Percentiles rank a stretch among this genome's conserved stretches.
Evolutionary conservation across 352 stramenopile species (phyloP).

Genomic region (Plasmopara halstedii): DNA sequence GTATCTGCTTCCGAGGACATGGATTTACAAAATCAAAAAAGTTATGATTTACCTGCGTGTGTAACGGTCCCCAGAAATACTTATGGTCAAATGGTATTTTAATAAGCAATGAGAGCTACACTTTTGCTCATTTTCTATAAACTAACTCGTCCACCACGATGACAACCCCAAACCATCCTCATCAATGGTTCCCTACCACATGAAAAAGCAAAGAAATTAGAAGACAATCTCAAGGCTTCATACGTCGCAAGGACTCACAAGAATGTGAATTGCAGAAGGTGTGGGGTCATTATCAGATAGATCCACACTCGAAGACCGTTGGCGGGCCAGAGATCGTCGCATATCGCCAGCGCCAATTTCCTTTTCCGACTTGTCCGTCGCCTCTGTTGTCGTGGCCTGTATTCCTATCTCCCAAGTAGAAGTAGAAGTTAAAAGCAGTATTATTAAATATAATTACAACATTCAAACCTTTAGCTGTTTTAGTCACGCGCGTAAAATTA

Average conservation of each 20-base stretch:
- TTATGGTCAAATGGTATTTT: no score
- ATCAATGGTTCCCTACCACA: conserved; percentile 71
- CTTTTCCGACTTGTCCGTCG: conserved; percentile 54
- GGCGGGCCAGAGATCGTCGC: conserved; percentile 58
- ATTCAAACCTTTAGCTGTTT: conserved; percentile 67
- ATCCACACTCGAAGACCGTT: conserved; percentile 77
- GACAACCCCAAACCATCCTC: conserved; percentile 77
- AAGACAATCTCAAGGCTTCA: not conserved
- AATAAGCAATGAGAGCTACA: no score
- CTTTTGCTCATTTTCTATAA: not conserved
- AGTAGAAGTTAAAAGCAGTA: not conserved
- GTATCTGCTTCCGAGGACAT: conserved; percentile 12
- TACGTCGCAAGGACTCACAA: conserved; percentile 28
- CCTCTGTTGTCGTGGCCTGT: conserved; percentile 77
- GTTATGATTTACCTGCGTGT: not conserved
- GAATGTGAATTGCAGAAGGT: conserved; percentile 75
- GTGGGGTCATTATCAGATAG: conserved; percentile 78
- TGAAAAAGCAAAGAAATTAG: not conserved
- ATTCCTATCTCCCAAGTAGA: conserved; percentile 36
- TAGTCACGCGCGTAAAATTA: conserved; percentile 84
- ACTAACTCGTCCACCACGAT: conserved; percentile 68
- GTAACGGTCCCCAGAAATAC: no score
- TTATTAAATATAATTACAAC: not conserved
- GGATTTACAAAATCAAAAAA: not conserved
- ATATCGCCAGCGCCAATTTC: conserved; percentile 48